These are phyloP conservation scores for Xylaria sp. DNA, from an alignment of 2,329 filamentous ascomycete genomes.

Conservation along the genomic window DNA sequence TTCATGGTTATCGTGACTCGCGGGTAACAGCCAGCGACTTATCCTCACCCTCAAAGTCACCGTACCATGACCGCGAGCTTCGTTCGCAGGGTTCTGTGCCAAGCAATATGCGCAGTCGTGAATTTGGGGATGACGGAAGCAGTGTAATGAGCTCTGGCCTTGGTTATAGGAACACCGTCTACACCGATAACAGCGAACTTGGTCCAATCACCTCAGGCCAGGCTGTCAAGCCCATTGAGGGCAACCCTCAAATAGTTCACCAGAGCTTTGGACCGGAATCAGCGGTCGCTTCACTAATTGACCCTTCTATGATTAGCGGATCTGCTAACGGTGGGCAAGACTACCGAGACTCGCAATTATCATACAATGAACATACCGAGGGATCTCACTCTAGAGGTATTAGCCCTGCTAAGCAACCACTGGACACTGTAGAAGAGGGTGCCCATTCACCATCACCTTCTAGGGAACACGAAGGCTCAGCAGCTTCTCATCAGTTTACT, in stretches of 20 bases:
- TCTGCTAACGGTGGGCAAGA: slow-evolving; percentile 65
- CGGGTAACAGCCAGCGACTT: slow-evolving; percentile 62
- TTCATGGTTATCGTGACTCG: slow-evolving; percentile 67
- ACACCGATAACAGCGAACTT: slow-evolving; percentile 65
- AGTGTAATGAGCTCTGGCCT: slow-evolving; percentile 64
- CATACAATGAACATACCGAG: slow-evolving; percentile 45
- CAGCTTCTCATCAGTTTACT: slow-evolving; percentile 58
- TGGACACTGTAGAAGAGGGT: slow-evolving; percentile 54
- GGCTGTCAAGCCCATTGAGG: slow-evolving; percentile 75
- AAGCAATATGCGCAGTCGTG: slow-evolving; percentile 60
- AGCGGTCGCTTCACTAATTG: slow-evolving; percentile 80
- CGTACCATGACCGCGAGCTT: slow-evolving; percentile 55
- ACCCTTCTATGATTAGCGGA: slow-evolving; percentile 74
- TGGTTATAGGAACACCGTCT: slow-evolving; percentile 65
- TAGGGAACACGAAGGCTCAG: slow-evolving; percentile 43
- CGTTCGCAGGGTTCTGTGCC: slow-evolving; percentile 68
- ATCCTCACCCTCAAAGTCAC: slow-evolving; percentile 71
- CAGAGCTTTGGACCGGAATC: slow-evolving; percentile 82
- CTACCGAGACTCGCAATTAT: slow-evolving; percentile 53
- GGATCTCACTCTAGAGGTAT: slow-evolving; percentile 47
- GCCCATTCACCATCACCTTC: slow-evolving; percentile 54
- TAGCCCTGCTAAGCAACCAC: slow-evolving; percentile 56
- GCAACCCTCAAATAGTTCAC: slow-evolving; percentile 81
- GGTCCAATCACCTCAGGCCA: slow-evolving; percentile 72
- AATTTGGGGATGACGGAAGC: slow-evolving; percentile 69